phyloP scores from a whole-genome alignment of 805 yeast species.

The Zygosaccharomyces lentus region DNA sequence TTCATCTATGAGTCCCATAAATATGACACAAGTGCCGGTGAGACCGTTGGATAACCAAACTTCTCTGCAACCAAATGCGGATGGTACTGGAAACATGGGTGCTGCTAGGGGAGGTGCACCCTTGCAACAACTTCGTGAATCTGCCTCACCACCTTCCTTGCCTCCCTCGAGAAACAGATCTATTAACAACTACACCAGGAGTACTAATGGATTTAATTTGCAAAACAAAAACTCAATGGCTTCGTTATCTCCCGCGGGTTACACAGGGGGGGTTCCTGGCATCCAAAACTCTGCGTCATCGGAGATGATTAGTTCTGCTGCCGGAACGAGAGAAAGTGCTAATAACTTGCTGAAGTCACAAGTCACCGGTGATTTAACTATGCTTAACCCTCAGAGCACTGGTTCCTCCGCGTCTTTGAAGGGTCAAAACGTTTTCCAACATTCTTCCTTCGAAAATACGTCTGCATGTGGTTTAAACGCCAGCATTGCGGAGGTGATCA shows the following conservation, averaged over 20 bases:
- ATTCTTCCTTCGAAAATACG: conserved; percentile 42
- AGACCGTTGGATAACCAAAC: background rate
- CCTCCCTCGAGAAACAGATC: conserved; percentile 43
- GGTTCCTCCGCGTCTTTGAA: conserved; percentile 37
- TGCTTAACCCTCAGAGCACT: conserved; percentile 42
- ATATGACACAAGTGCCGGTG: conserved; percentile 4
- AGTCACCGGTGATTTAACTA: conserved; percentile 31
- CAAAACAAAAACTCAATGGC: conserved; percentile 15
- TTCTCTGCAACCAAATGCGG: background rate
- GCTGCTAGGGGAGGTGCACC: background rate
- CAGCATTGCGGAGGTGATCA: conserved; percentile 80
- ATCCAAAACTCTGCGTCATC: conserved; percentile 6
- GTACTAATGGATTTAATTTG: conserved; percentile 32
- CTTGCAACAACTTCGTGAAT: conserved; percentile 37
- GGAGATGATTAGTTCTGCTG: conserved; percentile 10
- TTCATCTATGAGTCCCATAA: background rate
- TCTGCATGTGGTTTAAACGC: conserved; percentile 65
- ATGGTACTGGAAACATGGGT: background rate
- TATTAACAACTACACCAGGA: conserved; percentile 24
- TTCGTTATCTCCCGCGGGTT: conserved; percentile 4
- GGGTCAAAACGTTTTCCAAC: conserved; percentile 40
- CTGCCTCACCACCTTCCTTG: conserved; percentile 52
- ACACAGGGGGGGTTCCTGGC: background rate
- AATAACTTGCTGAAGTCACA: conserved; percentile 20
- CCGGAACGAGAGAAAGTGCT: conserved; percentile 1